Percentiles rank a stretch among this genome's conserved stretches.
Evolutionary conservation across 164 flowering plant species (phyloP).

Genomic region (Cinnamomum chago): DNA sequence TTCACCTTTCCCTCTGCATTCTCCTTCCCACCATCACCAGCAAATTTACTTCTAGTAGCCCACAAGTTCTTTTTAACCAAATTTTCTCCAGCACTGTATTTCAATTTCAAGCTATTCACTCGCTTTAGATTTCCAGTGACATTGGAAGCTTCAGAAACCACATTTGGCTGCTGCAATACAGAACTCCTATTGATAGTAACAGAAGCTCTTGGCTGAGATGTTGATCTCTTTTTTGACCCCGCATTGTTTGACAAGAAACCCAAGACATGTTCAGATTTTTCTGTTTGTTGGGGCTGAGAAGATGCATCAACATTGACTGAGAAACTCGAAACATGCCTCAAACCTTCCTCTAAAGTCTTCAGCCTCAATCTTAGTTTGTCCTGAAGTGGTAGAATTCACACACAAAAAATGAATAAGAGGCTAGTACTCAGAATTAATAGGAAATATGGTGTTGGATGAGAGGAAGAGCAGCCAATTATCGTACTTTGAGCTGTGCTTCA

Average conservation of each 20-base stretch:
- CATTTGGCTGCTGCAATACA: conserved; percentile 35
- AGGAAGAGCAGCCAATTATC: conserved; percentile 4
- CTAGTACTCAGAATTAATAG: background rate
- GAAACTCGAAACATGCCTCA: conserved; percentile 45
- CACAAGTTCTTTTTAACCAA: conserved; percentile 41
- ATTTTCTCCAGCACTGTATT: conserved; percentile 31
- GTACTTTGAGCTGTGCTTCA: conserved; percentile 86
- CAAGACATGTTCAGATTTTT: conserved; percentile 41
- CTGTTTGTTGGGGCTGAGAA: conserved; percentile 31
- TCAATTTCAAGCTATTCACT: conserved; percentile 35
- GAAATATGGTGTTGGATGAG: background rate
- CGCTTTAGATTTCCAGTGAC: conserved; percentile 24
- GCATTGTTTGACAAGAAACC: conserved; percentile 50
- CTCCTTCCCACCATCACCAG: conserved; percentile 51
- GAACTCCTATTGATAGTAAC: conserved; percentile 25
- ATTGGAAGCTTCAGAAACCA: conserved; percentile 18
- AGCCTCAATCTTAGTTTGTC: conserved; percentile 77
- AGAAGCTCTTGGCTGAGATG: conserved; percentile 74
- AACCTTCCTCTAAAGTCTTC: conserved; percentile 76
- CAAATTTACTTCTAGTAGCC: conserved; percentile 52
- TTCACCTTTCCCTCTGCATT: conserved; percentile 41
- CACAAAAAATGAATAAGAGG: background rate
- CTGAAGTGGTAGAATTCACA: conserved; percentile 26
- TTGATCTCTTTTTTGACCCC: conserved; percentile 55
- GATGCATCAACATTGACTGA: conserved; percentile 24